Evolutionary conservation across 148 eudicot genomes (phyloP).

Genomic region (Dianthus caryophyllus): DNA sequence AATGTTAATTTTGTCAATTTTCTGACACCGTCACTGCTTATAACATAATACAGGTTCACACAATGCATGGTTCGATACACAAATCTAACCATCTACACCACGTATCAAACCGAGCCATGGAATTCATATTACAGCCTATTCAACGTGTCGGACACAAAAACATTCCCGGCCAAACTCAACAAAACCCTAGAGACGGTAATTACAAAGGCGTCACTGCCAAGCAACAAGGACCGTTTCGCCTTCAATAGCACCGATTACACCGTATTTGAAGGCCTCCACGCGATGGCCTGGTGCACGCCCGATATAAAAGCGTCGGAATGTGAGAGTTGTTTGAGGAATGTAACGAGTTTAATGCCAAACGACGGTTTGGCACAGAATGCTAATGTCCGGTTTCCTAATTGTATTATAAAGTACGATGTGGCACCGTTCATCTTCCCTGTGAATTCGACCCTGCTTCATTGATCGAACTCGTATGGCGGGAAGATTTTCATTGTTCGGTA

Average conservation of each 20-base stretch:
- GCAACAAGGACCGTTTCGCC: slow-evolving; percentile 6
- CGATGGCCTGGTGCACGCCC: slow-evolving; percentile 18
- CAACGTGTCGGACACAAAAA: slow-evolving; percentile 14
- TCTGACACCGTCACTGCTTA: too few relatives aligned
- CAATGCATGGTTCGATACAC: slow-evolving; percentile 24
- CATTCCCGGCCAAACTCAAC: slow-evolving; percentile 1
- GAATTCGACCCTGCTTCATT: background rate
- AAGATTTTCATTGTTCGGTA: too few relatives aligned
- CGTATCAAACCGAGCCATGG: background rate
- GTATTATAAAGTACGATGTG: slow-evolving; percentile 8
- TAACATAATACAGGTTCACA: slow-evolving; percentile 12
- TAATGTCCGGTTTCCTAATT: background rate
- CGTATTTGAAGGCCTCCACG: slow-evolving; percentile 4
- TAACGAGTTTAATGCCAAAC: too few relatives aligned
- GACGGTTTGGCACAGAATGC: background rate
- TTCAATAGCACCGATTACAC: background rate
- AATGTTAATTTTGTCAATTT: too few relatives aligned
- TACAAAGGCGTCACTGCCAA: background rate
- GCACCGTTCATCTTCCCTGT: slow-evolving; percentile 4
- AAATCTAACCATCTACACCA: slow-evolving; percentile 14
- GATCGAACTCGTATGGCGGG: too few relatives aligned
- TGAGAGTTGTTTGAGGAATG: too few relatives aligned
- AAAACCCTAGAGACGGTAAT: slow-evolving; percentile 14
- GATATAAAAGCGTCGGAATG: slow-evolving; percentile 3
- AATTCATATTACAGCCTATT: background rate